phyloP scores from a whole-genome alignment of 441 rosid species.

The Brassica balearica region DNA sequence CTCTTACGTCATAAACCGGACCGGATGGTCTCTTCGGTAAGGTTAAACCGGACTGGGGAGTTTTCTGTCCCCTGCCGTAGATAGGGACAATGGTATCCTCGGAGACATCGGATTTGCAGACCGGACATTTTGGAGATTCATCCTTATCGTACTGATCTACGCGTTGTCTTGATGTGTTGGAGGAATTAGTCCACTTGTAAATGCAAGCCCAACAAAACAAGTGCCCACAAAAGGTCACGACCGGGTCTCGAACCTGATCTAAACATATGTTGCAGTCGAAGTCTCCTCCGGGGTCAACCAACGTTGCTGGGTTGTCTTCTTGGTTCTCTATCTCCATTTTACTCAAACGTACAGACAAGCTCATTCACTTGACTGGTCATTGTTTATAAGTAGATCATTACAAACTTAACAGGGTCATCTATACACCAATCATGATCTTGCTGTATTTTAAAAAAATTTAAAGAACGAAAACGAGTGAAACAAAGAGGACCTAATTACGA shows the following conservation, averaged over 20 bases:
- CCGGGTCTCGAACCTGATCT: constrained; percentile 68
- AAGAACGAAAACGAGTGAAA: background rate
- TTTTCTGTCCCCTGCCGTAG: constrained; percentile 58
- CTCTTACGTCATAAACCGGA: constrained; percentile 43
- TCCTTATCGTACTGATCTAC: constrained; percentile 39
- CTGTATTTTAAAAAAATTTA: background rate
- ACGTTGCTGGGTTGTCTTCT: constrained; percentile 1
- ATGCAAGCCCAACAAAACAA: constrained; percentile 79
- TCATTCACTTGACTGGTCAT: constrained; percentile 26
- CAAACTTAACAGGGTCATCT: background rate
- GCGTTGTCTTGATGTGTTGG: constrained; percentile 43
- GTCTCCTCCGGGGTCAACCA: constrained; percentile 44
- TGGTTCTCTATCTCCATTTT: constrained; percentile 39
- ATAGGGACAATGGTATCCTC: constrained; percentile 63
- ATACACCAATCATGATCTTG: constrained; percentile 10
- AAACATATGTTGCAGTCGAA: constrained; percentile 75
- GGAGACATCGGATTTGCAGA: constrained; percentile 63
- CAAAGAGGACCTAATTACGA: background rate
- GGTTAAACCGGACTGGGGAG: constrained; percentile 49
- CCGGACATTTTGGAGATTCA: constrained; percentile 59
- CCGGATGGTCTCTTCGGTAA: constrained; percentile 71
- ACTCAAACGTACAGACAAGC: constrained; percentile 21
- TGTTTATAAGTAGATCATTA: constrained; percentile 7
- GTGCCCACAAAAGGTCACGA: constrained; percentile 78
- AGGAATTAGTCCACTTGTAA: constrained; percentile 56